Conservation (phyloP, 352 stramenopile species). For the Phytophthora foliorum region DNA sequence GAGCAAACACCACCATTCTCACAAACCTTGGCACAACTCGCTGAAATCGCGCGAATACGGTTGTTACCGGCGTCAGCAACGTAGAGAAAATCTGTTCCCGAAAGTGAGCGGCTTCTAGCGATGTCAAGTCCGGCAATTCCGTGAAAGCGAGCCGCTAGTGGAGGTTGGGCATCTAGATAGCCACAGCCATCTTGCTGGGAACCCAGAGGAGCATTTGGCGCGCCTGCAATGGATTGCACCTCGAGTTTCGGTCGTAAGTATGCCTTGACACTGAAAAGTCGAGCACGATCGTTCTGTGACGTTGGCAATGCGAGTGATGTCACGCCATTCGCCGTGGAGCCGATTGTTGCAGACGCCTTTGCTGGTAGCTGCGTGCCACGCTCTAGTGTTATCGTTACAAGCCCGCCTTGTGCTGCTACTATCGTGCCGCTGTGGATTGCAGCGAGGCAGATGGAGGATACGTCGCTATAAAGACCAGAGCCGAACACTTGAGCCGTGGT, state of each 20-base stretch:
- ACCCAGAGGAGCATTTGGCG: conserved; percentile 82
- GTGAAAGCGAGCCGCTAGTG: conserved; percentile 80
- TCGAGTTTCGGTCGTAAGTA: conserved; percentile 71
- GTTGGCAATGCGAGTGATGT: conserved; percentile 57
- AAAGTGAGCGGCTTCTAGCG: conserved; percentile 42
- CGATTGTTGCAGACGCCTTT: conserved; percentile 17
- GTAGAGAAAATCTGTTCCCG: conserved; percentile 76
- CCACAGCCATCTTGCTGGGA: conserved; percentile 90
- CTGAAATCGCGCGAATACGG: conserved; percentile 91
- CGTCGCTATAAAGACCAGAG: conserved; percentile 87
- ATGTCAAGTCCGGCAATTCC: conserved; percentile 47
- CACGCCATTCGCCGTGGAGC: conserved; percentile 68
- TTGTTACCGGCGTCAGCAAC: conserved; percentile 96
- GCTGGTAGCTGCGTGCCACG: conserved; percentile 40
- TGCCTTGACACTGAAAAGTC: conserved; percentile 64
- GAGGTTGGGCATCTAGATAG: conserved; percentile 85
- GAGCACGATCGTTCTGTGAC: conserved; percentile 39
- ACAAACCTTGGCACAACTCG: conserved; percentile 93
- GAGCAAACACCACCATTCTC: conserved; percentile 95
- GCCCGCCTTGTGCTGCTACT: conserved; percentile 39
- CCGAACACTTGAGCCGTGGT: conserved; percentile 58
- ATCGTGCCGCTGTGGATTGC: conserved; percentile 93
- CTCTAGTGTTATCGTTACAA: conserved; percentile 83
- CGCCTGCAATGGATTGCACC: conserved; percentile 93
- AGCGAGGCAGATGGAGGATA: conserved; percentile 91